A percentile compares a stretch with the other conserved stretches of the same genome.
phyloP scores from a whole-genome alignment of 495 filamentous ascomycete genomes.

The Clavariopsis aquatica region DNA sequence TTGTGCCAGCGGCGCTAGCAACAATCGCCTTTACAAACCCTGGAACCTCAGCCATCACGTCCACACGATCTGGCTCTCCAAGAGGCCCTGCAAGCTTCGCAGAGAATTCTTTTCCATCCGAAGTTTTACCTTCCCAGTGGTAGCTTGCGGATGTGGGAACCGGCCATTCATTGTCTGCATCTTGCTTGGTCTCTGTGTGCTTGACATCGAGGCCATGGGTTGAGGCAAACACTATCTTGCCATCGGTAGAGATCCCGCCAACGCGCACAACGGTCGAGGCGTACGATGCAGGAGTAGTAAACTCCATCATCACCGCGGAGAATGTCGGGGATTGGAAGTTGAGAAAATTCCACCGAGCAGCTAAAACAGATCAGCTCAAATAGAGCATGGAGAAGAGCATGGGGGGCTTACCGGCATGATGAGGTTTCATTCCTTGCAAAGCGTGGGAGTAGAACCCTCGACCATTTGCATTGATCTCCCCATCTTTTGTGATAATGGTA shows the following conservation, averaged over 20 bases:
- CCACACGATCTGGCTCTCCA: slow-evolving; percentile 79
- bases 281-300: slow-evolving; percentile 91
- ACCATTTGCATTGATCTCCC: slow-evolving; percentile 80
- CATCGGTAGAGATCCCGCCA: slow-evolving; percentile 77
- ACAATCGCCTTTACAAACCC: slow-evolving; percentile 93
- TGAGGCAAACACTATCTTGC: slow-evolving; percentile 74
- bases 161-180: slow-evolving; percentile 83
- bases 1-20: slow-evolving; percentile 80
- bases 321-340: slow-evolving; percentile 86
- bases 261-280: slow-evolving; percentile 85
- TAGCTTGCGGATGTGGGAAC: slow-evolving; percentile 76
- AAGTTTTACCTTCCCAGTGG: slow-evolving; percentile 74
- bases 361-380: slow-evolving; percentile 47
- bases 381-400: neutral
- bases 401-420: slow-evolving; percentile 72
- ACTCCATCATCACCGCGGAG: slow-evolving; percentile 94
- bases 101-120: slow-evolving; percentile 69
- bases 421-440: slow-evolving; percentile 97
- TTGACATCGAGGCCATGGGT: slow-evolving; percentile 52
- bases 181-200: slow-evolving; percentile 68
- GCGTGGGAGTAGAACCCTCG: slow-evolving; percentile 75
- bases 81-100: slow-evolving; percentile 70
- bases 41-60: slow-evolving; percentile 95
- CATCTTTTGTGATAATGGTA: slow-evolving; percentile 77
- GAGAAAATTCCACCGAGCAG: slow-evolving; percentile 88